A percentile compares a stretch with the other conserved stretches of the same genome.
phyloP scores from a whole-genome alignment of 2,329 filamentous ascomycete genomes.

The Aspergillus oerlinghausenensis region DNA sequence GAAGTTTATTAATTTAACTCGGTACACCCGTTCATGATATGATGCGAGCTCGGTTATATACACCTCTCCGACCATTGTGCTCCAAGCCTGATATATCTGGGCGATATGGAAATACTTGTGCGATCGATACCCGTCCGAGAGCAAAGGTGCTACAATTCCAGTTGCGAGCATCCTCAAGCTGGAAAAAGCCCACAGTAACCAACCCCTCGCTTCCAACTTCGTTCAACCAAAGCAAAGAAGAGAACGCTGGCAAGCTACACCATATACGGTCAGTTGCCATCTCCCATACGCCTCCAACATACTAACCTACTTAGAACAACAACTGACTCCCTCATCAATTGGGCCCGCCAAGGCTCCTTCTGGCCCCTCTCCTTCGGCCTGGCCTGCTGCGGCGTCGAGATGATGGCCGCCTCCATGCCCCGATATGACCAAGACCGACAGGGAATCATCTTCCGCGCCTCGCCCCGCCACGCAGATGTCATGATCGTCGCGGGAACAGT shows the following conservation, averaged over 20 bases:
- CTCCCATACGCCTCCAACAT: background rate
- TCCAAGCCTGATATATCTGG: background rate
- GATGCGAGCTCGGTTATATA: background rate
- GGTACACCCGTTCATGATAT: background rate
- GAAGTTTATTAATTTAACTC: too few relatives aligned
- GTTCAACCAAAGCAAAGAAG: background rate
- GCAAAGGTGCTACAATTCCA: background rate
- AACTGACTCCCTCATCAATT: conserved; percentile 52
- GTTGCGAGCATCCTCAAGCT: background rate
- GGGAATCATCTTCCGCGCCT: conserved; percentile 84
- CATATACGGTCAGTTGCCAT: background rate
- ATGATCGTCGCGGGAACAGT: conserved; percentile 91
- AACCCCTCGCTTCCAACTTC: background rate
- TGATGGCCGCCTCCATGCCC: conserved; percentile 87
- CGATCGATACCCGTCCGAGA: background rate
- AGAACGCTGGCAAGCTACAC: background rate
- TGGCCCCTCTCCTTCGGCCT: conserved; percentile 89
- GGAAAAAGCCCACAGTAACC: background rate
- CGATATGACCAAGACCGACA: conserved; percentile 85
- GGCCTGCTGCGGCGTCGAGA: conserved; percentile 84
- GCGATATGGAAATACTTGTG: background rate
- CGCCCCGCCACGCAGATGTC: conserved; percentile 80
- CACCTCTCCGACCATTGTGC: background rate
- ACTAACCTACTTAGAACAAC: background rate
- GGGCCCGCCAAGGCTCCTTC: conserved; percentile 76